These are phyloP conservation scores for Beta corolliflora DNA, from an alignment of 179 eudicot species.

Conservation along the genomic window DNA sequence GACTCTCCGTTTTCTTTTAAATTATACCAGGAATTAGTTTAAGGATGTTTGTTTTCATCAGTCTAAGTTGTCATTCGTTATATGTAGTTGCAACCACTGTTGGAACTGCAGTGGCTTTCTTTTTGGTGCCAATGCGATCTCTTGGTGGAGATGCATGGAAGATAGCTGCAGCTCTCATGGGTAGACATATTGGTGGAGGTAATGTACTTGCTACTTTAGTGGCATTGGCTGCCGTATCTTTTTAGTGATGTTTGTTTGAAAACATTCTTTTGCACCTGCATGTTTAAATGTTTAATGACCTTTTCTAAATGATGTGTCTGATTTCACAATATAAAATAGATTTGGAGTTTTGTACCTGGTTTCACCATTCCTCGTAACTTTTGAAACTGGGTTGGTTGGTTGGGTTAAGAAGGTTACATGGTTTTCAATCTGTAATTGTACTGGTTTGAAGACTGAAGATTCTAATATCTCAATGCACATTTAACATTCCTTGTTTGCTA, in stretches of 20 bases:
- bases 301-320: conserved; percentile 1
- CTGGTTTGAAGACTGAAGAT: not conserved
- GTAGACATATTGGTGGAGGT: conserved; percentile 93
- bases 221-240: conserved; percentile 1
- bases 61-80: conserved; percentile 23
- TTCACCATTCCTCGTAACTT: not conserved
- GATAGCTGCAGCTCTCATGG: conserved; percentile 92
- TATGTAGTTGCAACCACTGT: conserved; percentile 69
- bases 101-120: conserved; percentile 73
- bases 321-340: not conserved
- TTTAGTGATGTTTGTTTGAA: not conserved
- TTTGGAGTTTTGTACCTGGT: not conserved
- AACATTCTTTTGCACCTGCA: not conserved
- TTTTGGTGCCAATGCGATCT: conserved; percentile 78
- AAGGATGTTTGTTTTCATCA: conserved; percentile 14
- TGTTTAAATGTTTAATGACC: not conserved
- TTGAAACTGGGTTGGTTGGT: not conserved
- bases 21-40: not conserved
- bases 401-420: not conserved
- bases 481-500: not conserved
- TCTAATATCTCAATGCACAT: not conserved
- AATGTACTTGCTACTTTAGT: conserved; percentile 19
- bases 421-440: not conserved
- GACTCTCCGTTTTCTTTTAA: not conserved
- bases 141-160: conserved; percentile 88